These are phyloP conservation scores for Stagonosporopsis cucurbitacearum DNA, from an alignment of 2,329 filamentous ascomycete genomes.

Conservation along the genomic window DNA sequence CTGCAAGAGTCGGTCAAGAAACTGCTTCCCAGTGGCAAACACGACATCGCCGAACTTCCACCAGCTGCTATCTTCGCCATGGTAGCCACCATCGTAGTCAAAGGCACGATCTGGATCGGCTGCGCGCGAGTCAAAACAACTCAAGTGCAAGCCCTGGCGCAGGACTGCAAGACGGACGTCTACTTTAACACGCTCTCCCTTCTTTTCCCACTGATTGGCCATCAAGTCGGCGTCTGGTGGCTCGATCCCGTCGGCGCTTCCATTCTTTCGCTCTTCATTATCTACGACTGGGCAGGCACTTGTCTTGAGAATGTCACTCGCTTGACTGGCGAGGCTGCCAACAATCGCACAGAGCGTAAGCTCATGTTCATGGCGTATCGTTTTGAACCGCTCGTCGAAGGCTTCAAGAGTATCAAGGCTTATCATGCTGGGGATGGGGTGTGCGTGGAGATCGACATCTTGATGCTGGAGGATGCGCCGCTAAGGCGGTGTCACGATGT, in stretches of 20 bases:
- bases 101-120: slow-evolving; percentile 66
- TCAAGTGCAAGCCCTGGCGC: slow-evolving; percentile 67
- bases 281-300: slow-evolving; percentile 71
- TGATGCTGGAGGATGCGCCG: slow-evolving; percentile 61
- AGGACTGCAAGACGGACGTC: slow-evolving; percentile 68
- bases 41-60: slow-evolving; percentile 59
- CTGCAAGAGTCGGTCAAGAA: slow-evolving; percentile 66
- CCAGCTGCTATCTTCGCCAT: slow-evolving; percentile 64
- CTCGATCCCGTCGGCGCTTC: slow-evolving; percentile 69
- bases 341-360: slow-evolving; percentile 60
- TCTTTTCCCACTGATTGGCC: slow-evolving; percentile 67
- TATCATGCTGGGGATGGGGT: slow-evolving; percentile 69
- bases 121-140: slow-evolving; percentile 67
- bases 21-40: slow-evolving; percentile 58
- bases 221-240: slow-evolving; percentile 68
- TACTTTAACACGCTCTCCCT: slow-evolving; percentile 70
- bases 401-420: slow-evolving; percentile 62
- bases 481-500: slow-evolving; percentile 64
- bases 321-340: slow-evolving; percentile 64
- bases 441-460: slow-evolving; percentile 67
- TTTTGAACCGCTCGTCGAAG: slow-evolving; percentile 60
- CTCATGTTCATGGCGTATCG: slow-evolving; percentile 66
- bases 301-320: slow-evolving; percentile 66
- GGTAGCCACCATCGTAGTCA: slow-evolving; percentile 63
- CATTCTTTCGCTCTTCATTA: slow-evolving; percentile 69